Percentiles rank a stretch among this genome's conserved stretches.
These are phyloP conservation scores for Baorangia bicolor DNA, from an alignment of 768 basidiomycete species.

Conservation along the genomic window DNA sequence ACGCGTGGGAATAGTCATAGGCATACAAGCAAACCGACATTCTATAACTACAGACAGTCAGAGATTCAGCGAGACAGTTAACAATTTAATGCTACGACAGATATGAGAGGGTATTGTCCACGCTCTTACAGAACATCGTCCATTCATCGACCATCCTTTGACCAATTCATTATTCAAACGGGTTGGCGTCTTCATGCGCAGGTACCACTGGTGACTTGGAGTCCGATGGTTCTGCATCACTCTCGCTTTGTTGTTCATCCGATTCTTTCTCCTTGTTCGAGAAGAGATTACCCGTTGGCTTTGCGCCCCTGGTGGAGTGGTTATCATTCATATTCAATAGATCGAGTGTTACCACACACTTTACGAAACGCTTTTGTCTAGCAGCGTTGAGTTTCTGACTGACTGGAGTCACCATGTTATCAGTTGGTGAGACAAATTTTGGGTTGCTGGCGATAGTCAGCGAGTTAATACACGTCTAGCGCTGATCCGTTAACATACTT, in stretches of 20 bases:
- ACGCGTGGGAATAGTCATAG: constrained; percentile 30
- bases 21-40: constrained; percentile 21
- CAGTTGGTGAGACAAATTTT: constrained; percentile 88
- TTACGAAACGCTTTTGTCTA: constrained; percentile 91
- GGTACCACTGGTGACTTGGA: constrained; percentile 25
- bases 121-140: constrained; percentile 27
- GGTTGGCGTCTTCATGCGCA: constrained; percentile 65
- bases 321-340: constrained; percentile 6
- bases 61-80: constrained; percentile 32
- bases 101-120: constrained; percentile 21
- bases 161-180: constrained; percentile 45
- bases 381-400: constrained; percentile 89
- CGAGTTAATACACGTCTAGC: not conserved
- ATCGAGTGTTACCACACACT: constrained; percentile 49
- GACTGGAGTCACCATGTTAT: constrained; percentile 91
- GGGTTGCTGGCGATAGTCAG: constrained; percentile 62
- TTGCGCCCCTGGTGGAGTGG: constrained; percentile 46
- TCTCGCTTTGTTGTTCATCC: constrained; percentile 34
- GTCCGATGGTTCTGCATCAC: constrained; percentile 41
- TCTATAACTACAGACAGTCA: constrained; percentile 25
- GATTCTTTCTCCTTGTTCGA: constrained; percentile 37
- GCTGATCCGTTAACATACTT: constrained; percentile 52
- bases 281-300: constrained; percentile 62
- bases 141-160: constrained; percentile 1
- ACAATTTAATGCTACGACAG: constrained; percentile 24